These are phyloP conservation scores for Cantharellus anzutake DNA, from an alignment of 768 basidiomycete genomes.

Conservation along the genomic window DNA sequence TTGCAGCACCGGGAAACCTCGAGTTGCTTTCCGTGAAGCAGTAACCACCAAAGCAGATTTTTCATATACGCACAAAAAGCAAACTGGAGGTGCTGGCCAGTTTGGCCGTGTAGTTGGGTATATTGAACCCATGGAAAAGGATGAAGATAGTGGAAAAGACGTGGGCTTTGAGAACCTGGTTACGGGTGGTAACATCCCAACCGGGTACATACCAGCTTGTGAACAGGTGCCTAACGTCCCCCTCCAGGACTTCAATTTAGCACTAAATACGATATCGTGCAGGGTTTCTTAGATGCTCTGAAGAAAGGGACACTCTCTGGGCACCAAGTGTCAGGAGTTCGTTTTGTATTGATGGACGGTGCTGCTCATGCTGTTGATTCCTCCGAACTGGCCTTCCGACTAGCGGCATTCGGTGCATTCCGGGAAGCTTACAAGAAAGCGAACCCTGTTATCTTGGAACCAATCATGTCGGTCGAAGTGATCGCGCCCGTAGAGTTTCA, in stretches of 20 bases:
- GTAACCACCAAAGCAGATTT: conserved; percentile 66
- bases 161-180: conserved; percentile 70
- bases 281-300: conserved; percentile 91
- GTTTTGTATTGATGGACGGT: conserved; percentile 81
- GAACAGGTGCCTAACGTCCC: conserved; percentile 47
- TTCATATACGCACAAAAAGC: conserved; percentile 91
- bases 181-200: conserved; percentile 83
- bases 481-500: conserved; percentile 95
- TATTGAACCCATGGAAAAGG: conserved; percentile 73
- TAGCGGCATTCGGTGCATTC: conserved; percentile 83
- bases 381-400: conserved; percentile 85
- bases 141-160: conserved; percentile 38
- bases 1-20: conserved; percentile 86
- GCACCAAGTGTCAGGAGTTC: conserved; percentile 67
- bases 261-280: conserved; percentile 1
- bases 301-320: conserved; percentile 83
- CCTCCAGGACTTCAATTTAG: neutral
- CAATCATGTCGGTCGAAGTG: conserved; percentile 98
- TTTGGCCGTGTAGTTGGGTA: conserved; percentile 83
- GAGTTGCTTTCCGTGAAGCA: conserved; percentile 93
- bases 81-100: conserved; percentile 93
- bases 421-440: conserved; percentile 69
- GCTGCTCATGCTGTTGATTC: conserved; percentile 89
- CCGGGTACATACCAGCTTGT: conserved; percentile 81
- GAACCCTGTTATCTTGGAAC: conserved; percentile 72